phyloP scores from a whole-genome alignment of 805 yeast genomes.

The Schwanniomyces sp. region DNA sequence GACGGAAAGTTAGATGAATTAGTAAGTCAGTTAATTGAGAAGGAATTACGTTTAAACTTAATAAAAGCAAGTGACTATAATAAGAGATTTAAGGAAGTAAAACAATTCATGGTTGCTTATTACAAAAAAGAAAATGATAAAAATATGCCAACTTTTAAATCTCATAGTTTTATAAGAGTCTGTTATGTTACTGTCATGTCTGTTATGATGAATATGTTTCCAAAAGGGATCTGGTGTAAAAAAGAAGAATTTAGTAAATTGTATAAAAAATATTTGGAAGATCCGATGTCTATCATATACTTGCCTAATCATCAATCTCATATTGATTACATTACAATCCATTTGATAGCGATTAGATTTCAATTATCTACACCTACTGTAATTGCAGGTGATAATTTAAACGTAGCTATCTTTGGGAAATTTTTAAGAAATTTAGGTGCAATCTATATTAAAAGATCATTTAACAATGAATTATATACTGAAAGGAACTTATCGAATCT shows the following conservation, averaged over 20 bases:
- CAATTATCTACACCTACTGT: conserved; percentile 56
- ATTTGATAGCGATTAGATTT: conserved; percentile 52
- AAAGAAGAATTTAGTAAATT: conserved; percentile 26
- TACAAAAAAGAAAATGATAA: conserved; percentile 34
- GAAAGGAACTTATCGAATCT: conserved; percentile 48
- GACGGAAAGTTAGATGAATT: conserved; percentile 37
- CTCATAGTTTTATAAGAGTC: conserved; percentile 25
- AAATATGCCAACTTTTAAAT: conserved; percentile 34
- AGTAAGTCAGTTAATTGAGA: conserved; percentile 32
- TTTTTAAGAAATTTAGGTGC: conserved; percentile 54
- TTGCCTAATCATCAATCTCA: conserved; percentile 66
- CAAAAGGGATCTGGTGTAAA: conserved; percentile 42
- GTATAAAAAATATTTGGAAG: conserved; percentile 28
- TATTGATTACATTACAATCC: conserved; percentile 59
- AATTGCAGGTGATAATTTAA: conserved; percentile 66
- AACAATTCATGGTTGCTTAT: conserved; percentile 36
- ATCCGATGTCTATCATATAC: conserved; percentile 47
- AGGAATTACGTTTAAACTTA: conserved; percentile 37
- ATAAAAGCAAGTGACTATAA: conserved; percentile 33
- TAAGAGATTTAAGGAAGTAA: conserved; percentile 33
- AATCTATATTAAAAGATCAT: conserved; percentile 53
- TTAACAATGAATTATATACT: conserved; percentile 42
- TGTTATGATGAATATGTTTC: conserved; percentile 36
- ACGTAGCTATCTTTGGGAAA: conserved; percentile 55
- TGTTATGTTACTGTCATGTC: conserved; percentile 40